These are phyloP conservation scores for Sporisorium iseilematis-ciliati DNA, from an alignment of 1,284 basidiomycete species.

Conservation along the genomic window DNA sequence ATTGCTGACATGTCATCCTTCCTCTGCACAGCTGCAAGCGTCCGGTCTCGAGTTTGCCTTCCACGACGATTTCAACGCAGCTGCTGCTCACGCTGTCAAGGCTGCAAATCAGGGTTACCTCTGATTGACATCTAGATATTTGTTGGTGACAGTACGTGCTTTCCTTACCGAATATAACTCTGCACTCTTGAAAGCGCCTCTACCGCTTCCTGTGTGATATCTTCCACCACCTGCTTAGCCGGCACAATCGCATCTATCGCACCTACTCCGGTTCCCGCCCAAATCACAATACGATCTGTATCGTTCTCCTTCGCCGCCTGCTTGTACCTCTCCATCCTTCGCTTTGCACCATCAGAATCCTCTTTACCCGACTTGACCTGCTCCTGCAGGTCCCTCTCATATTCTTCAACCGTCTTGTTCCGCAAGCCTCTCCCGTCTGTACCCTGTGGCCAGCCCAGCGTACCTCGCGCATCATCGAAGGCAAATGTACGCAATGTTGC, in stretches of 20 bases:
- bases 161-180: constrained; percentile 13
- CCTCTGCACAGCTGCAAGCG: constrained; percentile 9
- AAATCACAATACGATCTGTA: constrained; percentile 58
- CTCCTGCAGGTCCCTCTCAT: constrained; percentile 43
- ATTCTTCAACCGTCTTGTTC: constrained; percentile 62
- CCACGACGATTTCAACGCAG: constrained; percentile 57
- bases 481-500: constrained; percentile 61
- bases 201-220: constrained; percentile 44
- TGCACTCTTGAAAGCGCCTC: constrained; percentile 29
- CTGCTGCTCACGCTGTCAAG: constrained; percentile 53
- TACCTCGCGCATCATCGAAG: constrained; percentile 66
- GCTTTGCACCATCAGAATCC: constrained; percentile 29
- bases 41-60: constrained; percentile 49
- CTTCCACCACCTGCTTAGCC: constrained; percentile 50
- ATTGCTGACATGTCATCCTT: neutral
- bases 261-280: constrained; percentile 66
- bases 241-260: constrained; percentile 50
- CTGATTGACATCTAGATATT: no score
- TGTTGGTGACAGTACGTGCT: neutral
- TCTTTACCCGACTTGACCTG: constrained; percentile 21
- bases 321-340: constrained; percentile 58
- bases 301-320: constrained; percentile 56
- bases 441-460: constrained; percentile 64
- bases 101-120: constrained; percentile 49
- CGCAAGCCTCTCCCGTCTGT: constrained; percentile 64